These are phyloP conservation scores for Trichoderma koningii DNA, from an alignment of 2,329 filamentous ascomycete species.

Conservation along the genomic window DNA sequence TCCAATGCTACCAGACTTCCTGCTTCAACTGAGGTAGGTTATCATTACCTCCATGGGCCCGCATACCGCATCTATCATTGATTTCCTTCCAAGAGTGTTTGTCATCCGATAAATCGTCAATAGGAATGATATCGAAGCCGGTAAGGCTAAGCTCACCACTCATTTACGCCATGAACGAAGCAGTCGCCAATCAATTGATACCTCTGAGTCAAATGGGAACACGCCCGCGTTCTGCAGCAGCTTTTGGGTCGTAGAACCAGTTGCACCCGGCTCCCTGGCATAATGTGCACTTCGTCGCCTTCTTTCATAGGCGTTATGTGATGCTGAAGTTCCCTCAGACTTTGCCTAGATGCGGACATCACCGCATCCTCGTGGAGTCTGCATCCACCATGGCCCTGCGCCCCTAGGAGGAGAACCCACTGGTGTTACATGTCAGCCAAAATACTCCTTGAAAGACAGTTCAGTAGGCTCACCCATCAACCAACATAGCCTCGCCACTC, in stretches of 20 bases:
- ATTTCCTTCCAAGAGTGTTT: not conserved
- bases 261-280: not conserved
- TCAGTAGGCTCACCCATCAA: slow-evolving; percentile 1
- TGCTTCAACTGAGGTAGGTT: not conserved
- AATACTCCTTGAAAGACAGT: not conserved
- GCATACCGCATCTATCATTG: not conserved
- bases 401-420: not conserved
- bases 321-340: no score
- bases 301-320: no score
- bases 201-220: not conserved
- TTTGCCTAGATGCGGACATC: no score
- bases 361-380: no score
- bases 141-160: not conserved
- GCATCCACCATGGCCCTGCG: no score
- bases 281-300: slow-evolving; percentile 1
- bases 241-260: not conserved
- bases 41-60: not conserved
- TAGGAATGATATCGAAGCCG: not conserved
- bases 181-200: not conserved
- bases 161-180: not conserved
- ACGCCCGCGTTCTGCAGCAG: not conserved
- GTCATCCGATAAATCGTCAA: not conserved
- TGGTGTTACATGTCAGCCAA: not conserved
- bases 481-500: slow-evolving; percentile 15
- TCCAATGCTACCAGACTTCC: not conserved